These are phyloP conservation scores for Solanum hybrid DNA, from an alignment of 305 asterid species.

Conservation along the genomic window DNA sequence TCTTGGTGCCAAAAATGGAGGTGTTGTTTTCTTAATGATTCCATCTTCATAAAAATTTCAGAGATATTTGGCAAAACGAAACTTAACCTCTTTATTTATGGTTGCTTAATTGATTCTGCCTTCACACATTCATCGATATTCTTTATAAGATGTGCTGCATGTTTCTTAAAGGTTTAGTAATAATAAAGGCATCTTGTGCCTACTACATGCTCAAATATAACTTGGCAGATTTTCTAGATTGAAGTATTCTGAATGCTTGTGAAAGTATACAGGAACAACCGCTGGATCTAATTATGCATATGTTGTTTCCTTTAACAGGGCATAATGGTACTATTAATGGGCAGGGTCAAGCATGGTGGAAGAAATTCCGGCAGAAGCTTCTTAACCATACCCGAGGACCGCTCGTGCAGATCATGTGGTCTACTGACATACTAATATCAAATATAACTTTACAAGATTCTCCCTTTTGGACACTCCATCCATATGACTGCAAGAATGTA, in stretches of 20 bases:
- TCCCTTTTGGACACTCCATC: conserved; percentile 96
- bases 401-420: conserved; percentile 90
- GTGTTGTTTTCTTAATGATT: background rate
- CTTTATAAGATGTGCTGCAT: background rate
- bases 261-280: background rate
- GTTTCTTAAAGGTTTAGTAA: background rate
- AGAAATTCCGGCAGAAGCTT: conserved; percentile 60
- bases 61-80: background rate
- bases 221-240: background rate
- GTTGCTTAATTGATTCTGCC: background rate
- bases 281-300: background rate
- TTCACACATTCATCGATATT: background rate
- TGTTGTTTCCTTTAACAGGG: conserved; percentile 32
- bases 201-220: background rate
- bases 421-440: conserved; percentile 60
- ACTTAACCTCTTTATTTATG: background rate
- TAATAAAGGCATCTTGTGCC: background rate
- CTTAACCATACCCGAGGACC: conserved; percentile 90
- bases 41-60: background rate
- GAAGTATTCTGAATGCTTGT: background rate
- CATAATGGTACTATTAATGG: conserved; percentile 91
- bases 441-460: conserved; percentile 75
- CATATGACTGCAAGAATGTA: conserved; percentile 76
- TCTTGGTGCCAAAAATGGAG: background rate
- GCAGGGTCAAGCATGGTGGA: conserved; percentile 95